A percentile compares a stretch with the other conserved stretches of the same genome.
These are phyloP conservation scores for Clavaria fumosa DNA, from an alignment of 768 basidiomycete genomes.

Conservation along the genomic window DNA sequence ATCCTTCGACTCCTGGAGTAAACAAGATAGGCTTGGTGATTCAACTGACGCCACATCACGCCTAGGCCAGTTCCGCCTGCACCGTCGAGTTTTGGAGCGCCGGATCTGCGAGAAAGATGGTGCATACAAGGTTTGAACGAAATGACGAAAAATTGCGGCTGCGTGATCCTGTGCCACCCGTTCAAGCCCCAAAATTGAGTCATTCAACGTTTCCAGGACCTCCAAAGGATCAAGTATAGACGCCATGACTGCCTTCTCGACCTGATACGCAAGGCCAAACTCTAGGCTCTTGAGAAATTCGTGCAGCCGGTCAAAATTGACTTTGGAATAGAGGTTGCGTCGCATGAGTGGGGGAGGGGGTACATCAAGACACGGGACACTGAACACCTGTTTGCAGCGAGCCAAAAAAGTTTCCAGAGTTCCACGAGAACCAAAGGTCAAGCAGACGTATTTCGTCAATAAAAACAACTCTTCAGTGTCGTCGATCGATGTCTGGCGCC, in stretches of 20 bases:
- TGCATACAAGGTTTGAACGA: too few relatives aligned
- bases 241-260: constrained; percentile 22
- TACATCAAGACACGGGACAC: too few relatives aligned
- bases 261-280: constrained; percentile 24
- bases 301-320: constrained; percentile 10
- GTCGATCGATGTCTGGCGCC: constrained; percentile 9
- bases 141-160: constrained; percentile 3
- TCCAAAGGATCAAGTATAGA: constrained; percentile 14
- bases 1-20: too few relatives aligned
- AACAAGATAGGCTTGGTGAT: too few relatives aligned
- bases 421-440: constrained; percentile 12
- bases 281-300: constrained; percentile 14
- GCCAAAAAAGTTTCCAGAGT: constrained; percentile 12
- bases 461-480: constrained; percentile 13
- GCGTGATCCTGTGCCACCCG: too few relatives aligned
- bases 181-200: too few relatives aligned
- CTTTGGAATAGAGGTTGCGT: too few relatives aligned
- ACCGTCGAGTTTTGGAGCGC: neutral
- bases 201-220: too few relatives aligned
- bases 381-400: constrained; percentile 10
- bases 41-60: constrained; percentile 3
- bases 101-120: too few relatives aligned
- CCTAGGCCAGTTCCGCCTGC: neutral
- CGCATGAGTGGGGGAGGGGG: too few relatives aligned
- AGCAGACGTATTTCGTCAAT: too few relatives aligned